phyloP scores from a whole-genome alignment of 2,329 filamentous ascomycete genomes.

The Diaporthe ilicicola region DNA sequence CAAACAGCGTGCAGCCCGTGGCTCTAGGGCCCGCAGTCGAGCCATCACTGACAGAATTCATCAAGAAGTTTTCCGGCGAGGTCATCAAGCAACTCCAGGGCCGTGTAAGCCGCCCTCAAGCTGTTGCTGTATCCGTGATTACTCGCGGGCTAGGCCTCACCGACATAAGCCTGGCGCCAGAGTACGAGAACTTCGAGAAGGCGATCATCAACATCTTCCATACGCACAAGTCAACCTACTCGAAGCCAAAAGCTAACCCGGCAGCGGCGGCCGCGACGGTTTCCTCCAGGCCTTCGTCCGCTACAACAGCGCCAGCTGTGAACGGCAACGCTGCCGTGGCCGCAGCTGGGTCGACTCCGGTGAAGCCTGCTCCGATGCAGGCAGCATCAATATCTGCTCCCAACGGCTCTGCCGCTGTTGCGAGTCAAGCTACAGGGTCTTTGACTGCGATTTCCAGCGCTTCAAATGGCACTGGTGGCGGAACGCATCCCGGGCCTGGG shows the following conservation, averaged over 20 bases:
- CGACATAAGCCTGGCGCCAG: slow-evolving; percentile 48
- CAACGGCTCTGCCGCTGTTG: background rate
- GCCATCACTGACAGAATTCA: slow-evolving; percentile 51
- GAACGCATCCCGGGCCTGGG: background rate
- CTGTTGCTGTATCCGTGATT: slow-evolving; percentile 61
- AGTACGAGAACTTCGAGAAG: slow-evolving; percentile 55
- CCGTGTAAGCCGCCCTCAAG: slow-evolving; percentile 52
- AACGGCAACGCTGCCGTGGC: background rate
- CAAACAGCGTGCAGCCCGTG: slow-evolving; percentile 16
- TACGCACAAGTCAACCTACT: slow-evolving; percentile 35
- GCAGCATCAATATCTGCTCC: background rate
- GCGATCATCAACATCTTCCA: slow-evolving; percentile 57
- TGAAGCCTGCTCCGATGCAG: background rate
- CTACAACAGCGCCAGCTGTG: background rate
- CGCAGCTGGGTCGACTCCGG: background rate
- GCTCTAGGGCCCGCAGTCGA: slow-evolving; percentile 49
- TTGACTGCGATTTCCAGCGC: background rate
- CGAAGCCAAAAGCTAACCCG: slow-evolving; percentile 20
- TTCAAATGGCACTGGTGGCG: background rate
- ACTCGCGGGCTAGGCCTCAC: slow-evolving; percentile 61
- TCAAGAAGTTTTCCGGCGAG: slow-evolving; percentile 57
- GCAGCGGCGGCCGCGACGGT: slow-evolving; percentile 31
- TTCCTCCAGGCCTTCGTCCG: background rate
- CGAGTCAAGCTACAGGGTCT: background rate
- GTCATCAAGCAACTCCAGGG: slow-evolving; percentile 56